Percentiles rank a stretch among this genome's conserved stretches.
These are phyloP conservation scores for Rhizopogon salebrosus DNA, from an alignment of 768 basidiomycete genomes.

Conservation along the genomic window DNA sequence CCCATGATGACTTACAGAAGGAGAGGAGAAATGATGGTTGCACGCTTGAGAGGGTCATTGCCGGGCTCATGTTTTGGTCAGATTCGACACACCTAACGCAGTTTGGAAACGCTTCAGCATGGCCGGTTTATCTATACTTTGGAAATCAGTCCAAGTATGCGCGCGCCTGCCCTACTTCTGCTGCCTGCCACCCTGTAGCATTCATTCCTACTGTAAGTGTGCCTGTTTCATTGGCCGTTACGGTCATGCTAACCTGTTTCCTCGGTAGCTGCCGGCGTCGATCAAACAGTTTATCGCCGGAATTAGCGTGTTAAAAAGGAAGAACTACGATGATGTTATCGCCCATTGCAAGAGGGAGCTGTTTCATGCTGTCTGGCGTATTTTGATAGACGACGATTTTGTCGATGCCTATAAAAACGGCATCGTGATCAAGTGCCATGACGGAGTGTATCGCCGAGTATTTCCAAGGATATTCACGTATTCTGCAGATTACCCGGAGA, in stretches of 20 bases:
- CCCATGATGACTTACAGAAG: conserved; percentile 18
- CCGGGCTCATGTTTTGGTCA: conserved; percentile 15
- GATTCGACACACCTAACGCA: conserved; percentile 13
- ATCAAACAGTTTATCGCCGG: no score
- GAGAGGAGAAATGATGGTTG: conserved; percentile 11
- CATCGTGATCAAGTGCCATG: conserved; percentile 11
- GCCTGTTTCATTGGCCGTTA: no score
- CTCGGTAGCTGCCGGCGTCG: no score
- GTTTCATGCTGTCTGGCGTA: conserved; percentile 19
- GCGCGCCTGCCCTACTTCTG: neutral
- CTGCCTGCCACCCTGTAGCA: conserved; percentile 17
- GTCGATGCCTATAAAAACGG: conserved; percentile 17
- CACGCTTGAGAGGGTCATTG: conserved; percentile 11
- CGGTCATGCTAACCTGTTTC: no score
- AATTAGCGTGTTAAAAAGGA: no score
- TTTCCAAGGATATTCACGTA: conserved; percentile 21
- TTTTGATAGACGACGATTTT: conserved; percentile 22
- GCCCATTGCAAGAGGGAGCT: no score
- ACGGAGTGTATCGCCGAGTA: conserved; percentile 10
- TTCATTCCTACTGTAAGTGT: conserved; percentile 15
- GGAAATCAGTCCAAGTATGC: conserved; percentile 19
- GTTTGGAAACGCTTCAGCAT: conserved; percentile 13
- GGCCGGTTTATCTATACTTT: conserved; percentile 20
- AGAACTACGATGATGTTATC: no score
- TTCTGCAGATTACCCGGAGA: conserved; percentile 26